Evolutionary conservation across 805 yeast species (phyloP).

Genomic region (Metschnikowia matae): DNA sequence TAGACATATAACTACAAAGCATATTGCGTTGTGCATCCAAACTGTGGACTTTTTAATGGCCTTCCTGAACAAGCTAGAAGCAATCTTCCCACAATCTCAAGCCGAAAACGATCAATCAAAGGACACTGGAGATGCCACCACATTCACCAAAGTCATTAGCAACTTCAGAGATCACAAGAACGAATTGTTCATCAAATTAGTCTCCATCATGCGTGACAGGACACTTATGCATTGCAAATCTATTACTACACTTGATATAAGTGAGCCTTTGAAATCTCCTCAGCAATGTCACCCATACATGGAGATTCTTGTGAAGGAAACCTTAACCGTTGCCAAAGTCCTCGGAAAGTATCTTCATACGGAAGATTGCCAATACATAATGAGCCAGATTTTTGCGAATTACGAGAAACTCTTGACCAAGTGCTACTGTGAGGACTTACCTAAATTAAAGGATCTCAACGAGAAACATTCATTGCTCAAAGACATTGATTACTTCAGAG

Average conservation of each 20-base stretch:
- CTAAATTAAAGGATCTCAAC: conserved; percentile 45
- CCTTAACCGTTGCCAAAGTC: conserved; percentile 58
- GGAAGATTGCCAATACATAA: conserved; percentile 40
- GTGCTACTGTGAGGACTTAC: conserved; percentile 44
- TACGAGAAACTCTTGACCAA: conserved; percentile 55
- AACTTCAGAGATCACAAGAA: conserved; percentile 56
- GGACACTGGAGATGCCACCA: conserved; percentile 23
- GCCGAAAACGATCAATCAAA: conserved; percentile 2
- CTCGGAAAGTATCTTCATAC: conserved; percentile 55
- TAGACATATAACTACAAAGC: conserved; percentile 69
- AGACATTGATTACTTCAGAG: conserved; percentile 62
- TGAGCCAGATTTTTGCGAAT: conserved; percentile 51
- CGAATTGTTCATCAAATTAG: conserved; percentile 59
- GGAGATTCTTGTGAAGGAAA: conserved; percentile 63
- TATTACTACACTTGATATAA: conserved; percentile 48
- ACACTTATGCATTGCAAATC: conserved; percentile 48
- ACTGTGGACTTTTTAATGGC: conserved; percentile 46
- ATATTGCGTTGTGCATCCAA: conserved; percentile 64
- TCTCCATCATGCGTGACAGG: conserved; percentile 69
- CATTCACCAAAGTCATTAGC: conserved; percentile 28
- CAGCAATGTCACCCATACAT: conserved; percentile 58
- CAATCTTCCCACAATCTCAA: conserved; percentile 9
- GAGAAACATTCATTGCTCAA: conserved; percentile 53
- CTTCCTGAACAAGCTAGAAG: conserved; percentile 32
- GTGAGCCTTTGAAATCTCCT: conserved; percentile 37